A percentile compares a stretch with the other conserved stretches of the same genome.
These are phyloP conservation scores for Scutellaria minor DNA, from an alignment of 257 asterid species.

Conservation along the genomic window DNA sequence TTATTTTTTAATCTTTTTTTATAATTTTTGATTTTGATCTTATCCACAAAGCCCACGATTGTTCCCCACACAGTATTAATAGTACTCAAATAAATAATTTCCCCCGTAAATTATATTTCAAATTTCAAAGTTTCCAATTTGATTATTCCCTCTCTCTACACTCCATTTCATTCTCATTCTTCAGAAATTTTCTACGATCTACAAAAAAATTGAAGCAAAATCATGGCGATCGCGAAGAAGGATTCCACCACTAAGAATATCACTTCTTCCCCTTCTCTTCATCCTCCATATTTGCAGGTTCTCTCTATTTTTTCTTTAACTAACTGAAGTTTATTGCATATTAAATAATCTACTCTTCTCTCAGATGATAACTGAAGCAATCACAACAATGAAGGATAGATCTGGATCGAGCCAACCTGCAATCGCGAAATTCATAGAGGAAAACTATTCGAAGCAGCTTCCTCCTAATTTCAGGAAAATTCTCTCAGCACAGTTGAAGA, in stretches of 20 bases:
- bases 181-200: background rate
- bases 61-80: too few relatives aligned
- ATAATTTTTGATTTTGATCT: too few relatives aligned
- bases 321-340: too few relatives aligned
- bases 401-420: slow-evolving; percentile 68
- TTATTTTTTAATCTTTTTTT: too few relatives aligned
- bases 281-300: slow-evolving; percentile 60
- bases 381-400: slow-evolving; percentile 60
- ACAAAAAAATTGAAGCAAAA: background rate
- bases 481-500: slow-evolving; percentile 55
- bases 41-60: background rate
- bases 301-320: background rate
- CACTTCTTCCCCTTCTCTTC: slow-evolving; percentile 39
- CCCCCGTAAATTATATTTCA: slow-evolving; percentile 2
- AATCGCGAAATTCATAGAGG: slow-evolving; percentile 58
- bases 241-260: slow-evolving; percentile 19
- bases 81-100: too few relatives aligned
- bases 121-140: slow-evolving; percentile 34
- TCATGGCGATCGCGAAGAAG: slow-evolving; percentile 52
- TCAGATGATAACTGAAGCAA: slow-evolving; percentile 67
- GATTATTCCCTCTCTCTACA: background rate
- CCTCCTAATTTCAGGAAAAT: slow-evolving; percentile 57
- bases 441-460: slow-evolving; percentile 46
- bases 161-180: background rate
- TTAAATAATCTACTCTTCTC: background rate